Evolutionary conservation across 2,329 filamentous ascomycete species (phyloP), one percentile per base, ranked within the genome.

Genomic region (Fusarium devonianum): DNA sequence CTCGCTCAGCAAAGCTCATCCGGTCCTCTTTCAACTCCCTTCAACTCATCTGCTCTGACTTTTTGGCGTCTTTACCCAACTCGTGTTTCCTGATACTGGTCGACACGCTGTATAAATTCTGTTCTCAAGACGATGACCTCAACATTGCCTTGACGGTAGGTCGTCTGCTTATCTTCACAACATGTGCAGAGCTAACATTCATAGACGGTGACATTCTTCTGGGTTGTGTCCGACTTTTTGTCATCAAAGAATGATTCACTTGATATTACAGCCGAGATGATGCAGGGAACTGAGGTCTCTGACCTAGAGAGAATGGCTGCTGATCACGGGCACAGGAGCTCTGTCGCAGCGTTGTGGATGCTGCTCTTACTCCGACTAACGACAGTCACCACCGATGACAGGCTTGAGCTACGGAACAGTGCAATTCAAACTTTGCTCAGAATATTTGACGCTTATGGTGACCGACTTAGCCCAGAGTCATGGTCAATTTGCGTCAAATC

Each of bases 21-120:
- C 84, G 92, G 53, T 88, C 90, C 12, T 89, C 93, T 0, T 99
- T 99, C 69, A 88, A 85, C 57, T 96, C 92, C 2, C 77, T 96
- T 10, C 91, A 97, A 69, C 83, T 99, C 3, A 88, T 99, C 34
- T 96, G 92, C 70, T 97, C 94, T 0, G 94, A 99, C 70, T 99
- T 99, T 65, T 74, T 99, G 23, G 80, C 86, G 11, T 85, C 89
- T 6, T 80, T 86, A 47, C 89, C 84, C 34, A 85, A 83, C 68
- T 82, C 78, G 38, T 97, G 82, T 75, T 90, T 88, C 70, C 80
- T 86, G 51, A 83, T 87, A 49, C 81, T 99, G 12, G 86, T 97
- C 53, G 89, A 96, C 73, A 91, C 92, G 9, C 81, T 99, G 16
- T 90, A 91, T 65, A 87, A 88, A 58, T 99, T 97, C 71, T 92